phyloP scores from a whole-genome alignment of 1,284 basidiomycete genomes.

The Volvariella surrecta region DNA sequence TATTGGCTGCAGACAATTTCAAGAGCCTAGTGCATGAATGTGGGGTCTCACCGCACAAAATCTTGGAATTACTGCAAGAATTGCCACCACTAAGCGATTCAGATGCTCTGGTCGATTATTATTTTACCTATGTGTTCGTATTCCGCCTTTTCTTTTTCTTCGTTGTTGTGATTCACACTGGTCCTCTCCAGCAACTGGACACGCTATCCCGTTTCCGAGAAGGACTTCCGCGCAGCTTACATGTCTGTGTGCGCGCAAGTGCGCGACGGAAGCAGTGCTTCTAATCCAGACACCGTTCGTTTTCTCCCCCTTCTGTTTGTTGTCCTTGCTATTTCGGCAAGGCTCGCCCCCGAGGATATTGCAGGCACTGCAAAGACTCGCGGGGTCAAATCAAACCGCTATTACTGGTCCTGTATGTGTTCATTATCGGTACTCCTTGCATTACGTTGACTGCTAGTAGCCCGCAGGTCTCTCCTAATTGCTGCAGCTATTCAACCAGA shows the following conservation, averaged over 20 bases:
- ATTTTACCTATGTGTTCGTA: slow-evolving; percentile 67
- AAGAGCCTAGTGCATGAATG: slow-evolving; percentile 84
- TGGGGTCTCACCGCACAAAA: slow-evolving; percentile 82
- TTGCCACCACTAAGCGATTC: slow-evolving; percentile 71
- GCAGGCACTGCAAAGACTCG: slow-evolving; percentile 70
- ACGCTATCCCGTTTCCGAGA: slow-evolving; percentile 88
- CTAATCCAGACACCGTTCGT: slow-evolving; percentile 76
- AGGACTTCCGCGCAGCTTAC: slow-evolving; percentile 77
- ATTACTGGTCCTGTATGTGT: slow-evolving; percentile 88
- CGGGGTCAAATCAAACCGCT: slow-evolving; percentile 74
- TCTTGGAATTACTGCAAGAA: slow-evolving; percentile 83
- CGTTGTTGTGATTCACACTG: slow-evolving; percentile 5
- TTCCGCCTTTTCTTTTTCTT: slow-evolving; percentile 6
- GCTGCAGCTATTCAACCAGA: slow-evolving; percentile 89
- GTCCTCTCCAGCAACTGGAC: slow-evolving; percentile 75
- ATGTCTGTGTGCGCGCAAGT: slow-evolving; percentile 73
- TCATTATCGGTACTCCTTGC: slow-evolving; percentile 9
- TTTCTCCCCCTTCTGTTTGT: slow-evolving; percentile 90
- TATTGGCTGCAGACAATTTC: slow-evolving; percentile 69
- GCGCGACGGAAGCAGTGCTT: slow-evolving; percentile 44
- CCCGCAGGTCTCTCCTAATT: slow-evolving; percentile 78
- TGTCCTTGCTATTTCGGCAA: slow-evolving; percentile 84
- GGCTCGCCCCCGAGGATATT: slow-evolving; percentile 79
- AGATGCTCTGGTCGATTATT: slow-evolving; percentile 68
- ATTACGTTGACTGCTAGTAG: slow-evolving; percentile 30